Conservation (phyloP, 2,329 filamentous ascomycete genomes). For the Emydomyces testavorans region DNA sequence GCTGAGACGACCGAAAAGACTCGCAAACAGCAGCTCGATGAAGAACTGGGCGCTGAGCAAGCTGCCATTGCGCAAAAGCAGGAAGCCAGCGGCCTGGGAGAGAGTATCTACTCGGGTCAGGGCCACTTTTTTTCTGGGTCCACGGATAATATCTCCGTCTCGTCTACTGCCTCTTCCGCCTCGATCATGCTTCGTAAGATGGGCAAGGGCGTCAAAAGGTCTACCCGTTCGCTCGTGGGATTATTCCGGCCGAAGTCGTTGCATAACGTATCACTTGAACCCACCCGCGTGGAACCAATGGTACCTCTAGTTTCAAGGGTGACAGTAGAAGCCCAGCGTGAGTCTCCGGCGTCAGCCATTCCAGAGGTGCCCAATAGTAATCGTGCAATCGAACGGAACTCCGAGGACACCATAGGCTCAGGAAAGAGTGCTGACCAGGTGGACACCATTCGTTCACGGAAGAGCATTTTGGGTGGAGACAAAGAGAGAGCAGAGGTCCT, state of each 20-base stretch:
- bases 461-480: slow-evolving; percentile 85
- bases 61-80: slow-evolving; percentile 83
- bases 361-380: not conserved
- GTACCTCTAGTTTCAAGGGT: slow-evolving; percentile 88
- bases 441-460: slow-evolving; percentile 41
- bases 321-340: slow-evolving; percentile 84
- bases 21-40: slow-evolving; percentile 53
- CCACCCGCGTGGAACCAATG: slow-evolving; percentile 51
- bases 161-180: slow-evolving; percentile 39
- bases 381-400: slow-evolving; percentile 6
- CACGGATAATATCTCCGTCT: slow-evolving; percentile 67
- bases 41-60: slow-evolving; percentile 75
- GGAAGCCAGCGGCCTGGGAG: slow-evolving; percentile 82
- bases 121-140: slow-evolving; percentile 78
- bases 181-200: slow-evolving; percentile 69
- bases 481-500: slow-evolving; percentile 82
- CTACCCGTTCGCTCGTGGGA: slow-evolving; percentile 78
- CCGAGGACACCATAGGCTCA: slow-evolving; percentile 11
- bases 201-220: slow-evolving; percentile 96
- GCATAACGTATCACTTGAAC: slow-evolving; percentile 62
- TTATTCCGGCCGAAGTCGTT: slow-evolving; percentile 91
- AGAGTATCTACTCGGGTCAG: slow-evolving; percentile 81
- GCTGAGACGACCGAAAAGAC: slow-evolving; percentile 48
- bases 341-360: slow-evolving; percentile 49
- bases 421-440: slow-evolving; percentile 46